A percentile compares a stretch with the other conserved stretches of the same genome.
phyloP scores from a whole-genome alignment of 176 grass and related monocot genomes.

The Oryza australiensis region DNA sequence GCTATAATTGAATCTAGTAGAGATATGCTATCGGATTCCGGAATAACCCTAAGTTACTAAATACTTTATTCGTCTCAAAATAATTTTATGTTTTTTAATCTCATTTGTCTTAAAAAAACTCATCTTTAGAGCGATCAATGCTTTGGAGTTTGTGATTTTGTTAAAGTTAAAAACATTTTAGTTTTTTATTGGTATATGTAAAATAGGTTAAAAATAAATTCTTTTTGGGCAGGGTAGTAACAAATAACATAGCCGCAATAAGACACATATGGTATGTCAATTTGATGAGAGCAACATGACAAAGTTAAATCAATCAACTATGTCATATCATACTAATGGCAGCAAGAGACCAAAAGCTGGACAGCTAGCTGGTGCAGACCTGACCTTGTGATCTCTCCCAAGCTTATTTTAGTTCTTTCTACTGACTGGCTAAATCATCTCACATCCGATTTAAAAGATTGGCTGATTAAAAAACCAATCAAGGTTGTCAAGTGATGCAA shows the following conservation, averaged over 20 bases:
- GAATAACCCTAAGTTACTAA: neutral
- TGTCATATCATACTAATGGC: neutral
- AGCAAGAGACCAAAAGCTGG: neutral
- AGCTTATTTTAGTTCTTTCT: conserved; percentile 4
- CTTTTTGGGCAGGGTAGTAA: neutral
- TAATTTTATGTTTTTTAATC: too few relatives aligned
- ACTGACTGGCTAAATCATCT: conserved; percentile 28
- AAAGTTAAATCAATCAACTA: neutral
- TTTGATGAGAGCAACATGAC: neutral
- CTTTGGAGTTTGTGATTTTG: too few relatives aligned
- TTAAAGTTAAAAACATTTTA: too few relatives aligned
- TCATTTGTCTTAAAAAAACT: too few relatives aligned
- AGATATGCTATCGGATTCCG: neutral
- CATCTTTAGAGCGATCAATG: too few relatives aligned
- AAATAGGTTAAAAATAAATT: too few relatives aligned
- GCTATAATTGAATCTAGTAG: neutral
- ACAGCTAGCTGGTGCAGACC: conserved; percentile 26
- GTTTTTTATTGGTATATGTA: too few relatives aligned
- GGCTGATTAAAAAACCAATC: conserved; percentile 28
- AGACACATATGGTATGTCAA: neutral
- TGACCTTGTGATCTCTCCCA: conserved; percentile 20
- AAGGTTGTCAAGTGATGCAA: conserved; percentile 31
- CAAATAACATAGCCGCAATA: neutral
- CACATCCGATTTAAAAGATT: conserved; percentile 35
- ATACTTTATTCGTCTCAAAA: too few relatives aligned